Evolutionary conservation across 495 filamentous ascomycete species (phyloP).

Genomic region (Neurospora hispaniola): DNA sequence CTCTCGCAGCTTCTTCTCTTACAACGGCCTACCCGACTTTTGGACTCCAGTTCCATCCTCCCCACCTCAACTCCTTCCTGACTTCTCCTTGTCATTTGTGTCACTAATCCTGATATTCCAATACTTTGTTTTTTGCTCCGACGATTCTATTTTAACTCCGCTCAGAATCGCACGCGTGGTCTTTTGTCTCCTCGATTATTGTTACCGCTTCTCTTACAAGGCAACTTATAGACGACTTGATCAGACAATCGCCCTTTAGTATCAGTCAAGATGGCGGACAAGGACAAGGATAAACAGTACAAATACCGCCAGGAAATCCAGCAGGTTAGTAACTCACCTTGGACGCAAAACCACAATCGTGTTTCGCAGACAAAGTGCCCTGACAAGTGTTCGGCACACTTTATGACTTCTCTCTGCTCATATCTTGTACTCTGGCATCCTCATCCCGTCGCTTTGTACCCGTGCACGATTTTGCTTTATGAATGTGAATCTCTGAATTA

Average conservation of each 20-base stretch:
- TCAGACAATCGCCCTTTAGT: not conserved
- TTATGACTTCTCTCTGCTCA: not conserved
- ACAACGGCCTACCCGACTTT: not conserved
- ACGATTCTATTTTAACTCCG: not conserved
- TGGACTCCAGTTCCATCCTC: not conserved
- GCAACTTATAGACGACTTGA: not conserved
- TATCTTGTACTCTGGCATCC: not conserved
- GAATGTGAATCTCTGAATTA: not conserved
- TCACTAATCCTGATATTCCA: not conserved
- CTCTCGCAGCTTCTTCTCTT: not conserved
- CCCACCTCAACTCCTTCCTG: not conserved
- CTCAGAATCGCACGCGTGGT: not conserved
- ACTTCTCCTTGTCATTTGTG: not conserved
- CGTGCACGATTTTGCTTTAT: not conserved
- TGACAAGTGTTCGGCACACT: not conserved
- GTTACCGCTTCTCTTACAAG: not conserved
- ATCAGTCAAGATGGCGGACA: slow-evolving; percentile 47
- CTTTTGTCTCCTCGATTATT: not conserved
- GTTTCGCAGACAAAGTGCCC: not conserved
- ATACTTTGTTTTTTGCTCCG: not conserved
- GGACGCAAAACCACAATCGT: not conserved
- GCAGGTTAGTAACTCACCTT: slow-evolving; percentile 49
- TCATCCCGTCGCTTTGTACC: not conserved
- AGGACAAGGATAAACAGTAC: slow-evolving; percentile 44
- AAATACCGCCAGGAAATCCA: slow-evolving; percentile 96